Evolutionary conservation across 768 basidiomycete species (phyloP).

Genomic region (Boletus subparvulus): DNA sequence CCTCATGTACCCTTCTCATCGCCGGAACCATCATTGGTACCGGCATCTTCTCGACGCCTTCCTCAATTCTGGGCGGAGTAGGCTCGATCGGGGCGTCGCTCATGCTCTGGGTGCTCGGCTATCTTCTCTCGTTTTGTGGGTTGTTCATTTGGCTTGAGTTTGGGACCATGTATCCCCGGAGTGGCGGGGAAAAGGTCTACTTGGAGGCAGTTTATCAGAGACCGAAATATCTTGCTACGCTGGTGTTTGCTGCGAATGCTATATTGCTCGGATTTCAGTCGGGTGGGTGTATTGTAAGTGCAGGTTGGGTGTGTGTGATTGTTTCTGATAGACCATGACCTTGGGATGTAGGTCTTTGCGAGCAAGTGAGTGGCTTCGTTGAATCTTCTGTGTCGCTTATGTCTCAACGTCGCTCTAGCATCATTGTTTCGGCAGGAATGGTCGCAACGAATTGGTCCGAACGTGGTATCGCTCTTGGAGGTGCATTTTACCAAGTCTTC

Average conservation of each 20-base stretch:
- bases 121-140: conserved; percentile 55
- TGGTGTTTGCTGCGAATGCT: conserved; percentile 48
- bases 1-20: conserved; percentile 54
- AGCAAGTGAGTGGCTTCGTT: conserved; percentile 25
- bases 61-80: conserved; percentile 53
- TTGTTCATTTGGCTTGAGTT: conserved; percentile 63
- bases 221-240: conserved; percentile 48
- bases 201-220: conserved; percentile 52
- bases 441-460: conserved; percentile 48
- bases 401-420: conserved; percentile 32
- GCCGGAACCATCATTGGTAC: conserved; percentile 59
- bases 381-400: accelerated
- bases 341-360: conserved; percentile 30
- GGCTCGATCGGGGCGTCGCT: conserved; percentile 59
- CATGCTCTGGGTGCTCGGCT: conserved; percentile 63
- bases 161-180: conserved; percentile 61
- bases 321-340: not conserved
- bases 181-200: conserved; percentile 64
- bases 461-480: conserved; percentile 61
- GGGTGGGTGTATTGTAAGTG: conserved; percentile 47
- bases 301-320: not conserved
- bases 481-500: conserved; percentile 25
- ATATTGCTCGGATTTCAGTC: conserved; percentile 45
- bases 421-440: conserved; percentile 48
- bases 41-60: conserved; percentile 61